phyloP scores from a whole-genome alignment of 148 eudicot species.

The Pharnaceum exiguum region DNA sequence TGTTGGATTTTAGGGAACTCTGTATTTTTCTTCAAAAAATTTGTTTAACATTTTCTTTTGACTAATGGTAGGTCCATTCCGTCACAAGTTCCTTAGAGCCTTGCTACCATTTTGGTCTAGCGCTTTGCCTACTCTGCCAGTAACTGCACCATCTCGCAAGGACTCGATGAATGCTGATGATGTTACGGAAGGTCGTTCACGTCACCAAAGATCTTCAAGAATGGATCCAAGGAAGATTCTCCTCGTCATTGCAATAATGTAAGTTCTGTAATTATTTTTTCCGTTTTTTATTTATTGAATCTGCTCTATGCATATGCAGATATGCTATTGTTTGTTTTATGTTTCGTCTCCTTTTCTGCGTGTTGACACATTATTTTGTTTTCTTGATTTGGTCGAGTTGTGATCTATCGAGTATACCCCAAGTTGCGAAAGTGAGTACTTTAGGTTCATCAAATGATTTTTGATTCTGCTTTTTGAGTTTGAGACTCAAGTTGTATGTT shows the following conservation, averaged over 20 bases:
- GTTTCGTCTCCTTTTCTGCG: too few relatives aligned
- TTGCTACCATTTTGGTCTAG: conserved; percentile 92
- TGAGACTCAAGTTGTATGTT: too few relatives aligned
- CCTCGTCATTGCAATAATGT: conserved; percentile 91
- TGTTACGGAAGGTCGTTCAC: conserved; percentile 53
- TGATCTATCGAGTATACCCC: too few relatives aligned
- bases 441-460: too few relatives aligned
- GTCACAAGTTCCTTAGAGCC: conserved; percentile 74
- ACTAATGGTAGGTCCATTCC: conserved; percentile 56
- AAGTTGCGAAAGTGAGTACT: too few relatives aligned
- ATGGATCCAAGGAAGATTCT: conserved; percentile 98
- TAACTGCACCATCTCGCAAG: conserved; percentile 79
- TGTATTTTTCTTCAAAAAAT: too few relatives aligned
- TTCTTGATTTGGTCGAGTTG: too few relatives aligned
- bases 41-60: not conserved
- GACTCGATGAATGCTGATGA: conserved; percentile 70
- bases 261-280: conserved; percentile 19
- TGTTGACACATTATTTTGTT: too few relatives aligned
- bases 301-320: conserved; percentile 3
- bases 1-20: too few relatives aligned
- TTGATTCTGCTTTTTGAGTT: too few relatives aligned
- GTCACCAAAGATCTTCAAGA: conserved; percentile 73
- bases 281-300: too few relatives aligned
- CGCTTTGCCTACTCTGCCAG: conserved; percentile 89
- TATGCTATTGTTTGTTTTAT: too few relatives aligned